Percentiles rank a stretch among this genome's conserved stretches.
Evolutionary conservation across 2,329 filamentous ascomycete species (phyloP).

Genomic region (Fusarium sp.): DNA sequence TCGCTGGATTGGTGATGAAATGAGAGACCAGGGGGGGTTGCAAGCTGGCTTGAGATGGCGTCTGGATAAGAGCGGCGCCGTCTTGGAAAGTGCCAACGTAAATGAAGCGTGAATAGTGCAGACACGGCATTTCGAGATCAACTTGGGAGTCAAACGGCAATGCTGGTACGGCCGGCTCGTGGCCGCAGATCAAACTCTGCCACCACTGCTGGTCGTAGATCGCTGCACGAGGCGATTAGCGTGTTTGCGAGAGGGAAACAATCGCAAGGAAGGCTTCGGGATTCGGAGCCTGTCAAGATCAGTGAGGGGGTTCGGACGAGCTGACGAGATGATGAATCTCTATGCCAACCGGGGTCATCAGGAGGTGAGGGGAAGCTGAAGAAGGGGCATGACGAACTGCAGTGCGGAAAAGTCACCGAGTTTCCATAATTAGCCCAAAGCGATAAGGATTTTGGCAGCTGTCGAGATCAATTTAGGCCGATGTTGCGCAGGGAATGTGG

Average conservation of each 20-base stretch:
- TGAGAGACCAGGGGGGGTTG: constrained; percentile 12
- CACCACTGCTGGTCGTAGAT: constrained; percentile 26
- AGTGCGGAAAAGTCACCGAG: constrained; percentile 7
- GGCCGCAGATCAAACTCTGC: constrained; percentile 18
- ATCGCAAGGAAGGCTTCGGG: constrained; percentile 25
- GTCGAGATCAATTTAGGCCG: constrained; percentile 35
- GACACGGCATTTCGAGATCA: neutral
- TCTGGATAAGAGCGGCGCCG: constrained; percentile 9
- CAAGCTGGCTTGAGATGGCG: constrained; percentile 22
- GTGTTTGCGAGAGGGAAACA: neutral
- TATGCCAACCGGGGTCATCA: constrained; percentile 23
- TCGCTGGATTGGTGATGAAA: constrained; percentile 16
- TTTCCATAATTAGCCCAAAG: constrained; percentile 44
- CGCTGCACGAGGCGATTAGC: constrained; percentile 14
- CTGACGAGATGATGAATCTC: constrained; percentile 13
- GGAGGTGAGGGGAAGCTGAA: constrained; percentile 17
- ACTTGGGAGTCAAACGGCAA: neutral
- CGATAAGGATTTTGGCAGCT: constrained; percentile 22
- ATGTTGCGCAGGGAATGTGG: constrained; percentile 33
- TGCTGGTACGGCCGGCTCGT: constrained; percentile 3
- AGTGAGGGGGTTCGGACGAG: constrained; percentile 26
- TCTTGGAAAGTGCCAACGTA: neutral
- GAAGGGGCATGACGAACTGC: constrained; percentile 16
- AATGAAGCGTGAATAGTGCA: neutral
- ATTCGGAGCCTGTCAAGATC: constrained; percentile 24